These are phyloP conservation scores for Achaetomiella virescens DNA, from an alignment of 495 filamentous ascomycete genomes.

Conservation along the genomic window DNA sequence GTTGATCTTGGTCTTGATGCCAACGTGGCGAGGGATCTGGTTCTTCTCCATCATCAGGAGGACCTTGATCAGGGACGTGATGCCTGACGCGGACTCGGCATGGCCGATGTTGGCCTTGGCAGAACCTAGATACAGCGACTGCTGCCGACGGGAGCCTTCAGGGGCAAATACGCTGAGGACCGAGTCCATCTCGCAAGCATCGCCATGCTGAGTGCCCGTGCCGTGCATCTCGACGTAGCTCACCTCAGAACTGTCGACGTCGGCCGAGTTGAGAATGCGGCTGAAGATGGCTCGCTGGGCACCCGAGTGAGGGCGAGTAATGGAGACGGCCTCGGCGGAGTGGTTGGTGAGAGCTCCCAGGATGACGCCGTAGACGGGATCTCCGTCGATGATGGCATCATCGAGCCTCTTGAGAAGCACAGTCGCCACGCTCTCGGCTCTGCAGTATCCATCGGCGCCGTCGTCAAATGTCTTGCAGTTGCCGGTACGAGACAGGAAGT, in stretches of 20 bases:
- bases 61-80: conserved; percentile 70
- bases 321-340: conserved; percentile 62
- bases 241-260: conserved; percentile 58
- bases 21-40: conserved; percentile 70
- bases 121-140: conserved; percentile 68
- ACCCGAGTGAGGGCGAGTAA: conserved; percentile 63
- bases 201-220: conserved; percentile 75
- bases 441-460: conserved; percentile 66
- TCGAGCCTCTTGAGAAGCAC: conserved; percentile 65
- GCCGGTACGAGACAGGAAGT: conserved; percentile 69
- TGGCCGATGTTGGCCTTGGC: conserved; percentile 84
- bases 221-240: conserved; percentile 81
- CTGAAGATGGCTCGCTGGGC: conserved; percentile 60
- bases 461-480: conserved; percentile 73
- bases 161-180: conserved; percentile 73
- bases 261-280: conserved; percentile 55
- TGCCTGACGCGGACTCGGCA: conserved; percentile 74
- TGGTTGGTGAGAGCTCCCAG: conserved; percentile 61
- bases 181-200: conserved; percentile 66
- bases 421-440: conserved; percentile 60
- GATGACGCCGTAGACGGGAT: conserved; percentile 63
- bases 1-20: conserved; percentile 73
- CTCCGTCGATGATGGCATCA: conserved; percentile 65
- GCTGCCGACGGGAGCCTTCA: conserved; percentile 43
- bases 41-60: conserved; percentile 77